phyloP scores from a whole-genome alignment of 495 filamentous ascomycete genomes.

The Penicillium fimorum region DNA sequence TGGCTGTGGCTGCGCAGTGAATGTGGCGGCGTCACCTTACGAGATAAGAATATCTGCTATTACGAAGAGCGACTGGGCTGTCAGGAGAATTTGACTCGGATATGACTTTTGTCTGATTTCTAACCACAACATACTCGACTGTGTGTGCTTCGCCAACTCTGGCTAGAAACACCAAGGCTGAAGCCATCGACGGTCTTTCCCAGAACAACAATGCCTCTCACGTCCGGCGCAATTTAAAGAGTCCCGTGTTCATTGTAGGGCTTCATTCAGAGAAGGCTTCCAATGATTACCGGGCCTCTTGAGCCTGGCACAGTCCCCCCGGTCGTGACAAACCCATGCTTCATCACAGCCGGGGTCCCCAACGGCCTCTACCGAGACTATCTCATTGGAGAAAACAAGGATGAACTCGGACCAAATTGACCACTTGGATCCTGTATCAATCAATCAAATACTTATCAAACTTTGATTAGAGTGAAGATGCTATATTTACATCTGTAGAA shows the following conservation, averaged over 20 bases:
- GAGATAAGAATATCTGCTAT: not conserved
- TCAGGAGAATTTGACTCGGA: not conserved
- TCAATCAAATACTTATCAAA: not conserved
- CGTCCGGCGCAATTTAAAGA: not conserved
- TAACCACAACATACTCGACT: not conserved
- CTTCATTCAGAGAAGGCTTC: not conserved
- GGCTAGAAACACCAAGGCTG: not conserved
- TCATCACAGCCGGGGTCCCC: not conserved
- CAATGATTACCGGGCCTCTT: too few relatives aligned
- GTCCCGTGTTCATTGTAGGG: not conserved
- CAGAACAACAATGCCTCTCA: not conserved
- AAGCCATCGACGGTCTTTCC: not conserved
- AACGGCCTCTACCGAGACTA: not conserved
- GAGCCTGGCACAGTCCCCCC: not conserved
- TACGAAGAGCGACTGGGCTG: not conserved
- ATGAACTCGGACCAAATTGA: not conserved
- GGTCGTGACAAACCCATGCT: not conserved
- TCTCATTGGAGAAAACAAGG: not conserved
- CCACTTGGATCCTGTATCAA: not conserved
- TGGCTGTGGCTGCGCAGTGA: slow-evolving; percentile 62
- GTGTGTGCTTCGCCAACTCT: not conserved
- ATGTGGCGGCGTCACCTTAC: not conserved
- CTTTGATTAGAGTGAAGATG: slow-evolving; percentile 22
- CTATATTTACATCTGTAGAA: slow-evolving; percentile 21
- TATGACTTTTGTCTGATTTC: too few relatives aligned